These are phyloP conservation scores for Stentor coeruleus DNA, from an alignment of 73 alveolate genomes.

Conservation along the genomic window DNA sequence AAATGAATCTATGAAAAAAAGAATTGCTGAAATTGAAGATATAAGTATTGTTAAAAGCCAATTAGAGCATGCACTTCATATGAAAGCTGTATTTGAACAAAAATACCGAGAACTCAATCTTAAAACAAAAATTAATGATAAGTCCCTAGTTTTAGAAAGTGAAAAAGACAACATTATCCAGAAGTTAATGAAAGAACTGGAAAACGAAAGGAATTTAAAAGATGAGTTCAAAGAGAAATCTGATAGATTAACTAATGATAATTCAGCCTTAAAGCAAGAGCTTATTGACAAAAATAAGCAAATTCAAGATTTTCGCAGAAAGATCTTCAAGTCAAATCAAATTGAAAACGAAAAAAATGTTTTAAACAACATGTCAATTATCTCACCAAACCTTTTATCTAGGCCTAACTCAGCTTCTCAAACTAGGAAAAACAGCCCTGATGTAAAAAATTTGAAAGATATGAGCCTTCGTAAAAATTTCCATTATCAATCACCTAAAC, in stretches of 20 bases:
- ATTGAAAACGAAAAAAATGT: neutral
- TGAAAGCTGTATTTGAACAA: conserved; percentile 22
- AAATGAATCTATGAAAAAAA: neutral
- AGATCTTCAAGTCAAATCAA: neutral
- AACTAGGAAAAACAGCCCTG: neutral
- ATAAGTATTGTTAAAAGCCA: neutral
- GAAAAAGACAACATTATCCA: neutral
- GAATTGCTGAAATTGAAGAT: neutral
- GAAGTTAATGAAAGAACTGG: neutral
- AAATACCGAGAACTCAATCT: neutral
- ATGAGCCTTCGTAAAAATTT: neutral
- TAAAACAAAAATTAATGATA: conserved; percentile 25
- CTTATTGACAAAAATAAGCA: neutral
- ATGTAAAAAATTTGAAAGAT: no score
- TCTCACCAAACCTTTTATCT: neutral
- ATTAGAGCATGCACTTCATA: conserved; percentile 13
- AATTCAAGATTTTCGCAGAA: neutral
- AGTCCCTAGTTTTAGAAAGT: neutral
- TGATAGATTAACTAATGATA: neutral
- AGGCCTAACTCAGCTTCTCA: neutral
- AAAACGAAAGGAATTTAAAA: neutral
- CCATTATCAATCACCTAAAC: neutral
- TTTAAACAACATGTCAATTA: neutral
- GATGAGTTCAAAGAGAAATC: neutral
- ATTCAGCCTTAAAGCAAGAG: neutral